Evolutionary conservation across 305 asterid genomes (phyloP), one percentile per base, ranked within the genome.

Genomic region (Fraxinus nigra): DNA sequence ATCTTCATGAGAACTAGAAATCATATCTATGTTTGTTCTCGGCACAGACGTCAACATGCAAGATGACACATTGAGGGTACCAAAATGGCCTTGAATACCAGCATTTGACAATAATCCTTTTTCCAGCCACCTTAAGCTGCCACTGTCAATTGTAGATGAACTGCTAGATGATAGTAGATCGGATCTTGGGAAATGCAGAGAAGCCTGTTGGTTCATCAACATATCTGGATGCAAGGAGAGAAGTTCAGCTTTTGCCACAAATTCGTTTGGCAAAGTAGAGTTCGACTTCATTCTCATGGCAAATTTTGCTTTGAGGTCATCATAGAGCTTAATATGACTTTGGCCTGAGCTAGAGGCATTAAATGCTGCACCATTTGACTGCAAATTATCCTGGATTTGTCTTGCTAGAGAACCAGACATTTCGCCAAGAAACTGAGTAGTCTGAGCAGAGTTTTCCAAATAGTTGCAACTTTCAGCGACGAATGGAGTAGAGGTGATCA

Each of bases 231-330:
- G 85, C 40, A 86, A 81, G 67, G 88, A 82, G 63, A 79, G 85
- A 73, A 88, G 88, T 79, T 87, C 92, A 79, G 91, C 89, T 87
- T 89, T 90, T 51, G 86, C 81, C 80, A 82, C 85, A 16, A 76
- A 84, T 54, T 84, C 88, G 80, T 77, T 79, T 63, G 46, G 79
- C 30, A 78, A 37, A 75, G 89, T 72, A 75, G 63, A 79, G 75
- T 80, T 78, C 37, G 75, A 26, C 54, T 85, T 87, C 56, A 79
- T 75, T 63, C 76, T 40, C 1, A 33, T 77, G 35, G 28, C 73
- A 79, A 77, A 30, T 74, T 85, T 86, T 72, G 79, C 81, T 75
- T 86, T 81, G 40, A 65, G 81, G 79, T 82, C 76, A 70, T 77
- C 85, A 38, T 6, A 74, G 48, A 80, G 86, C 26, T 35, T 76